These are phyloP conservation scores for Prasinococcaceae sp. DNA, from an alignment of 139 green algal genomes.

Conservation along the genomic window DNA sequence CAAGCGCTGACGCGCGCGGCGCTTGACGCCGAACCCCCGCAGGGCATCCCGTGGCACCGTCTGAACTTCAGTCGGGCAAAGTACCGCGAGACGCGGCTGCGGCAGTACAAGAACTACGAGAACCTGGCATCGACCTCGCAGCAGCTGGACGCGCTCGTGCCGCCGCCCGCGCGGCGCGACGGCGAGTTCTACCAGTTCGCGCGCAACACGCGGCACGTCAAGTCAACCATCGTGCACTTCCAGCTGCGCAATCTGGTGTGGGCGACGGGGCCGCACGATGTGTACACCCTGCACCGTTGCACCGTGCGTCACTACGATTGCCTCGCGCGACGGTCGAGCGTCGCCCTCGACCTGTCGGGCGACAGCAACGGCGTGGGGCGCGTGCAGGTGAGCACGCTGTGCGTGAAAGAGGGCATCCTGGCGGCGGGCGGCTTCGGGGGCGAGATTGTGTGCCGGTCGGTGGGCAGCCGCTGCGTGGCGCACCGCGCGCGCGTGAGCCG, in stretches of 20 bases:
- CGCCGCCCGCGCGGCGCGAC: background rate
- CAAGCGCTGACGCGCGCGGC: no score
- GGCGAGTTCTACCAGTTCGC: slow-evolving; percentile 40
- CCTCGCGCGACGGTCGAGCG: background rate
- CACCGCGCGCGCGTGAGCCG: slow-evolving; percentile 11
- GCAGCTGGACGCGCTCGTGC: slow-evolving; percentile 17
- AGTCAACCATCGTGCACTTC: slow-evolving; percentile 70
- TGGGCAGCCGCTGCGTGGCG: slow-evolving; percentile 13
- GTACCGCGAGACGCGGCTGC: slow-evolving; percentile 45
- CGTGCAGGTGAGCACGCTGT: slow-evolving; percentile 66
- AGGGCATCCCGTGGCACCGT: slow-evolving; percentile 73
- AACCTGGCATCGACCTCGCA: slow-evolving; percentile 41
- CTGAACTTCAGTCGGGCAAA: slow-evolving; percentile 51
- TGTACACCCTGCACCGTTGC: slow-evolving; percentile 56
- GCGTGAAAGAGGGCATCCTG: slow-evolving; percentile 45
- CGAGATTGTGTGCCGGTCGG: slow-evolving; percentile 52
- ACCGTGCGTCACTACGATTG: slow-evolving; percentile 43
- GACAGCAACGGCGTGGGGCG: slow-evolving; percentile 9
- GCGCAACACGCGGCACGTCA: slow-evolving; percentile 51
- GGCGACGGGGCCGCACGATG: slow-evolving; percentile 56
- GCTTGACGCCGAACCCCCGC: background rate
- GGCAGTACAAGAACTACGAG: slow-evolving; percentile 72
- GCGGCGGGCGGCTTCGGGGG: slow-evolving; percentile 65
- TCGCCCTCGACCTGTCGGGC: background rate
- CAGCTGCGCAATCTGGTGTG: slow-evolving; percentile 86